Percentiles rank a stretch among this genome's conserved stretches.
Evolutionary conservation across 208 protist genomes (phyloP).

Genomic region (Jaenimonas drosophilae): DNA sequence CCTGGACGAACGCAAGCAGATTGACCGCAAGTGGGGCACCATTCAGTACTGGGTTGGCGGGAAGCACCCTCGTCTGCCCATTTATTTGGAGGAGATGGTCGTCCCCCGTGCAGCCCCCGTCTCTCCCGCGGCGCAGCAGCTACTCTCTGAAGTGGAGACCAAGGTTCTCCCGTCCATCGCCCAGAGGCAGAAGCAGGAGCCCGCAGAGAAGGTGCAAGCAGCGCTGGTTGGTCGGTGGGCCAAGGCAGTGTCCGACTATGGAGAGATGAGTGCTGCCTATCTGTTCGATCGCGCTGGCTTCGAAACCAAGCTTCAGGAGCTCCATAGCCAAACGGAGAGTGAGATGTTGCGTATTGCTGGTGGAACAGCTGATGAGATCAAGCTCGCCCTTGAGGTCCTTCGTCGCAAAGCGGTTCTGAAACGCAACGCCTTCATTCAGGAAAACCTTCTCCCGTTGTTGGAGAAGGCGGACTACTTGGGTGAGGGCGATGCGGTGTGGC

Average conservation of each 20-base stretch:
- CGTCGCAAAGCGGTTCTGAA: constrained; percentile 40
- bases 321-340: constrained; percentile 13
- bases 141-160: constrained; percentile 40
- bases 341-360: constrained; percentile 12
- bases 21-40: constrained; percentile 31
- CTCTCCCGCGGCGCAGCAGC: constrained; percentile 36
- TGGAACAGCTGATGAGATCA: constrained; percentile 20
- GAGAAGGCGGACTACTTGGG: constrained; percentile 36
- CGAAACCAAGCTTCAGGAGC: constrained; percentile 18
- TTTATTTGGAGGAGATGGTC: constrained; percentile 40
- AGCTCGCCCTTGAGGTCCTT: constrained; percentile 67
- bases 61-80: constrained; percentile 32
- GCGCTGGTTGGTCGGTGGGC: constrained; percentile 29
- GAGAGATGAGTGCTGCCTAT: constrained; percentile 14
- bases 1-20: constrained; percentile 26
- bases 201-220: constrained; percentile 3
- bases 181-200: neutral
- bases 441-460: constrained; percentile 33
- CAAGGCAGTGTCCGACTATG: constrained; percentile 19
- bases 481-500: constrained; percentile 61
- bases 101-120: constrained; percentile 36
- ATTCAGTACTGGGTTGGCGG: constrained; percentile 73
- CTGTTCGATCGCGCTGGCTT: constrained; percentile 49
- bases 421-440: constrained; percentile 50
- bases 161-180: constrained; percentile 33